A percentile compares a stretch with the other conserved stretches of the same genome.
phyloP scores from a whole-genome alignment of 208 protist species.

The Acanthamoeba healyi region DNA sequence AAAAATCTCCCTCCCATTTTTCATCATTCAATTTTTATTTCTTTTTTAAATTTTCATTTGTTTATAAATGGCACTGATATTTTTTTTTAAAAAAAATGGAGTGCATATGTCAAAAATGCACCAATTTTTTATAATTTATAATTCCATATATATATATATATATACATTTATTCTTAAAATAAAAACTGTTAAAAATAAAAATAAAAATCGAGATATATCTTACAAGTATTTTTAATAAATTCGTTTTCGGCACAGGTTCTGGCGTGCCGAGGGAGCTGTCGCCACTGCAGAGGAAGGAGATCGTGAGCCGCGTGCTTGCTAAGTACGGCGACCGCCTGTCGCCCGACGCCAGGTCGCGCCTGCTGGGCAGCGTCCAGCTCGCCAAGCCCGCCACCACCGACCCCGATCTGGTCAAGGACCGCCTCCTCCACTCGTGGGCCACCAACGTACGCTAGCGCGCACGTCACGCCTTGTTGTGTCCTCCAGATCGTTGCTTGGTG shows the following conservation, averaged over 20 bases:
- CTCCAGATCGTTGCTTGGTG: too few relatives aligned
- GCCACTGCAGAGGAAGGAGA: background rate
- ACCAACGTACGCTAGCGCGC: background rate
- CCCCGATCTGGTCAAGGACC: background rate
- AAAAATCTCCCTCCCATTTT: too few relatives aligned
- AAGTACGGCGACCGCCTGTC: background rate
- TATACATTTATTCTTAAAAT: too few relatives aligned
- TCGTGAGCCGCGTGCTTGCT: background rate
- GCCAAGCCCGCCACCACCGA: background rate
- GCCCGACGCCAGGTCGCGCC: background rate
- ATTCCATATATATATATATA: too few relatives aligned
- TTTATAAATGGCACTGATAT: too few relatives aligned
- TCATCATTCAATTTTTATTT: too few relatives aligned
- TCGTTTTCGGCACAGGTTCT: background rate
- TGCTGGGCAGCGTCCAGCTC: background rate
- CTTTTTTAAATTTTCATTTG: too few relatives aligned
- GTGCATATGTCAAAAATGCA: too few relatives aligned
- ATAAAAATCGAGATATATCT: background rate
- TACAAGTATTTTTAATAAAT: background rate
- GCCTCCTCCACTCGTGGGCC: conserved; percentile 35
- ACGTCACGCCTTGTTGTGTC: background rate
- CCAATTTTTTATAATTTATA: too few relatives aligned
- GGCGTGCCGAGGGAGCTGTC: background rate
- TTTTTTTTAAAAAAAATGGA: too few relatives aligned
- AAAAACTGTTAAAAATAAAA: background rate